Conservation (phyloP, 345 rosid species). For the Boechera divaricarpa region DNA sequence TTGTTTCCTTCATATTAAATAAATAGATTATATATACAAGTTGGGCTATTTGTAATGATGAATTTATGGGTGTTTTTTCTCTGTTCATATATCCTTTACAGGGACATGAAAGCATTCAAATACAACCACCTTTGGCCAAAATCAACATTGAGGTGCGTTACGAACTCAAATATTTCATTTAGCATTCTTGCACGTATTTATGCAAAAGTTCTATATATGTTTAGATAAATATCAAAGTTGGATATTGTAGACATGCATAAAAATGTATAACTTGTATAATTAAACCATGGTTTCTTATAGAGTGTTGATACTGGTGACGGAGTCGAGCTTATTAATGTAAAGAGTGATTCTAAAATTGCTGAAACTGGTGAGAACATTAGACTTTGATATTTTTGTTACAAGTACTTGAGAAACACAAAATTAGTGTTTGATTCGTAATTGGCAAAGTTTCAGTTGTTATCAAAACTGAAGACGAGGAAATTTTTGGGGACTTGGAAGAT, state of each 20-base stretch:
- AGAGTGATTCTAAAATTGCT: not conserved
- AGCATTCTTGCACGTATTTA: not conserved
- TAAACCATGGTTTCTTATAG: not conserved
- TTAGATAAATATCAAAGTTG: not conserved
- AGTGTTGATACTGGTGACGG: not conserved
- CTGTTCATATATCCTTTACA: too few species aligned
- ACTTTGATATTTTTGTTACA: not conserved
- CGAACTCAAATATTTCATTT: not conserved
- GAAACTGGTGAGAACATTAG: not conserved
- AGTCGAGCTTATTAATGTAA: not conserved
- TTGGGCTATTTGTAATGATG: not conserved
- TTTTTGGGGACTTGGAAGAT: not conserved
- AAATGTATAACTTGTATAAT: not conserved
- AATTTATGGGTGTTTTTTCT: not conserved
- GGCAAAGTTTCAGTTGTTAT: too few species aligned
- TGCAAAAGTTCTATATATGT: not conserved
- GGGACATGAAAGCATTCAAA: too few species aligned
- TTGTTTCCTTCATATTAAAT: too few species aligned
- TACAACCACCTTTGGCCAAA: too few species aligned
- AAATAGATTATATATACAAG: too few species aligned
- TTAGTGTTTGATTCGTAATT: not conserved
- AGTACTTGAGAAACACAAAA: not conserved
- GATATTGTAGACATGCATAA: not conserved
- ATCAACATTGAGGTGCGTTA: not conserved
- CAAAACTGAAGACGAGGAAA: too few species aligned